These are phyloP conservation scores for Scheffersomyces illinoinensis DNA, from an alignment of 1,139 yeast species.

Conservation along the genomic window DNA sequence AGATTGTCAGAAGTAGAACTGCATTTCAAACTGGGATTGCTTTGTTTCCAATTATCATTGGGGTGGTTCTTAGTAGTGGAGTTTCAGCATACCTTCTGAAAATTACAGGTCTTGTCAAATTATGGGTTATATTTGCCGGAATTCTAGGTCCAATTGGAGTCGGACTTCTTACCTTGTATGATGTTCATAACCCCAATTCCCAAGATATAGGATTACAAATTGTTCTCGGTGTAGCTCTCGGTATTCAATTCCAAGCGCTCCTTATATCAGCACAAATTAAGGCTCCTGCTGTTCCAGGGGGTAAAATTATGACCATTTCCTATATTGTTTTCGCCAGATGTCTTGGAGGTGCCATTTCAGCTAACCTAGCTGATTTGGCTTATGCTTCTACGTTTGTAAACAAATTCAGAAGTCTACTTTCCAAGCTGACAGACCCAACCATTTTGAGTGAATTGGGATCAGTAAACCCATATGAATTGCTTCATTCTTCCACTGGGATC, in stretches of 20 bases:
- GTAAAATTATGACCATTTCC: not conserved
- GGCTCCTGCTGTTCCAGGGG: slow-evolving; percentile 33
- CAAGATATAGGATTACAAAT: slow-evolving; percentile 52
- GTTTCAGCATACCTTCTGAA: not conserved
- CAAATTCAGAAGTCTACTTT: slow-evolving; percentile 15
- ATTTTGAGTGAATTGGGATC: slow-evolving; percentile 20
- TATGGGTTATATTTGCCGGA: slow-evolving; percentile 7
- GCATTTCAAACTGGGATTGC: not conserved
- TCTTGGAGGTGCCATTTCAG: slow-evolving; percentile 32
- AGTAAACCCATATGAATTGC: slow-evolving; percentile 15
- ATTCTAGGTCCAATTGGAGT: slow-evolving; percentile 47
- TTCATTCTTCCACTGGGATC: slow-evolving; percentile 21
- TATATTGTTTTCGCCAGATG: not conserved
- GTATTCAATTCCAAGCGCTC: slow-evolving; percentile 51
- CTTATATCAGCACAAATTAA: slow-evolving; percentile 51
- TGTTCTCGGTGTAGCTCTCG: slow-evolving; percentile 53
- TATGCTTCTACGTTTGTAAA: not conserved
- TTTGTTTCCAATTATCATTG: not conserved
- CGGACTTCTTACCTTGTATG: slow-evolving; percentile 46
- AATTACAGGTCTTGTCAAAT: not conserved
- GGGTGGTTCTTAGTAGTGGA: not conserved
- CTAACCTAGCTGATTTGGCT: slow-evolving; percentile 29
- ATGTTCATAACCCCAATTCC: slow-evolving; percentile 30
- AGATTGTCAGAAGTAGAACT: not conserved
- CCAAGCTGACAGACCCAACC: slow-evolving; percentile 13